Base-by-base conservation (phyloP, 768 basidiomycete genomes). In the Boletus sensibilis region DNA sequence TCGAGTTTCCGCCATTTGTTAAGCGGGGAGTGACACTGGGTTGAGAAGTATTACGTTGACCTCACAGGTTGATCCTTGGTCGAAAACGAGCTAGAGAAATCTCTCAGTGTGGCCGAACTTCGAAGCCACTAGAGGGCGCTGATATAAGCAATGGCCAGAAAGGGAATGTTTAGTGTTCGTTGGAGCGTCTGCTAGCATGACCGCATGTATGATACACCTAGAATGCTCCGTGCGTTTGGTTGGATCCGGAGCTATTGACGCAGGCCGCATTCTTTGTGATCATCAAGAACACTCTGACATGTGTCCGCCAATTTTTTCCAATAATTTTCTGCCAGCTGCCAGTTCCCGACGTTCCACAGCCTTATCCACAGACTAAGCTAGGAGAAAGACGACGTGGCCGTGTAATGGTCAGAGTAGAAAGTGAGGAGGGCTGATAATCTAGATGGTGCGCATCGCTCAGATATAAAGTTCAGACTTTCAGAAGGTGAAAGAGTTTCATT, bases 51-150 rank as follows among this genome's bases (percentile, higher is more conserved):
- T 33, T 63, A 51, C 54, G 62, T 62, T 76, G 90, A 92, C 90
- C 89, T 91, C 90, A 92, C 90, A 74, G 73, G 77, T 73, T 78
- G 90, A 92, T 92, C 90, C 90, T 90, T 89, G 90, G 90, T 90
- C 90, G 70, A 73, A 53, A 43, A 50, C 11, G 12, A 47, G 53
- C 16, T 25, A 14, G 20, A 25, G 16, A 50, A 50, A 39, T 12
- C 20, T 10, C 21, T 4, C 20, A 9, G 34, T 12, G 48, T 52
- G 21, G 12, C 18, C 6, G 16, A 29, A 7, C 7, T 4, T 7
- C 27, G 27, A 6, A 47, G 23, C 31, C 13, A 40, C 10, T 12
- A 7, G 27, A 27, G 20, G n/a, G 13, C 9, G 53, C 57, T 68
- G 57, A 67, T 18, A 34, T 66, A 67, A 68, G 41, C 52, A 41